Percentiles rank a stretch among this genome's conserved stretches.
These are phyloP conservation scores for Thalassiosira pacifica DNA, from an alignment of 352 stramenopile genomes.

Conservation along the genomic window DNA sequence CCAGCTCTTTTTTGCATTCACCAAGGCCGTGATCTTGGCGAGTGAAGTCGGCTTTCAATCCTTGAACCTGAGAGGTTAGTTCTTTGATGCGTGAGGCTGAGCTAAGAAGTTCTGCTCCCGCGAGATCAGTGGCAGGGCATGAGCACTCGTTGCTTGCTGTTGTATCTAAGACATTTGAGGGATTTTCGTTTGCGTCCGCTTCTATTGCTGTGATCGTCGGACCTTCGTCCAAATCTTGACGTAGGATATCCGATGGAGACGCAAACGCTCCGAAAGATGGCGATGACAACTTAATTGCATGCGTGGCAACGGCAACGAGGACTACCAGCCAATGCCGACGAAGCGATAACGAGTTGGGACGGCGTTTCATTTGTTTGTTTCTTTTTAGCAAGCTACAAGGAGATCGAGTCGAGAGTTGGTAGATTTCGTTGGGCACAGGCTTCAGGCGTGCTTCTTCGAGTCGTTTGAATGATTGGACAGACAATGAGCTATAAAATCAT, in stretches of 20 bases:
- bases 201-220: neutral
- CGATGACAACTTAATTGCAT: neutral
- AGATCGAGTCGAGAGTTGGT: no score
- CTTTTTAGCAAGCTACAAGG: no score
- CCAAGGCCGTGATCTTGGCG: neutral
- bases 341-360: slow-evolving; percentile 3
- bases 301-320: neutral
- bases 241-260: neutral
- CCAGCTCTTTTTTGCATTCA: slow-evolving; percentile 24
- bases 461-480: no score
- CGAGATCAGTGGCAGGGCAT: neutral
- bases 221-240: neutral
- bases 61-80: neutral
- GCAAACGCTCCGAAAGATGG: neutral
- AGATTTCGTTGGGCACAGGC: no score
- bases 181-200: neutral
- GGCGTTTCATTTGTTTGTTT: neutral
- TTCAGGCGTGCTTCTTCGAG: no score
- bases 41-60: neutral
- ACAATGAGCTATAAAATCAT: no score
- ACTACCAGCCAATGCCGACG: slow-evolving; percentile 6
- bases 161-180: neutral
- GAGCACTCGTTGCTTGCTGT: neutral
- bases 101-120: neutral
- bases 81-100: neutral